Conservation (phyloP, 228 moss, liverwort and hornwort genomes). For the Sphagnum fallax region DNA sequence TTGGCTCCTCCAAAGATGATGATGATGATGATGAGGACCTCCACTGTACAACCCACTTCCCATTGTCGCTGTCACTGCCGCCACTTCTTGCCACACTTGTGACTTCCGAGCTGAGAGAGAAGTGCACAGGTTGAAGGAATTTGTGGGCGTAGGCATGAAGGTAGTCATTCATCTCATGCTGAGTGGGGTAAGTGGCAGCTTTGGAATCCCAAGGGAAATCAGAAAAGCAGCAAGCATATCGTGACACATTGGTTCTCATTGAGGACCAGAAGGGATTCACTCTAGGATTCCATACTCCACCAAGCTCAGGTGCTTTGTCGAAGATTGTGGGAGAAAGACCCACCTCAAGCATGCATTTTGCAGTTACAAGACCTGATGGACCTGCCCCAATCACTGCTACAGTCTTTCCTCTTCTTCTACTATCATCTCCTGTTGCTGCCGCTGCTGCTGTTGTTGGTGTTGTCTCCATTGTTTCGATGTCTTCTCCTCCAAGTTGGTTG, state of each 20-base stretch:
- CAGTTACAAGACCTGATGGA: slow-evolving; percentile 11
- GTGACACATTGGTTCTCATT: slow-evolving; percentile 16
- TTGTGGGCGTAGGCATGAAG: slow-evolving; percentile 5
- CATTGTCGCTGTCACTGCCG: background rate
- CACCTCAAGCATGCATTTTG: slow-evolving; percentile 19
- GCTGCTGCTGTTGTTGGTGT: too few relatives aligned
- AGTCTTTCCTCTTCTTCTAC: slow-evolving; percentile 4
- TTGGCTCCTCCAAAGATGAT: slow-evolving; percentile 2
- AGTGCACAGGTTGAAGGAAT: slow-evolving; percentile 13
- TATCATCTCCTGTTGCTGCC: too few relatives aligned
- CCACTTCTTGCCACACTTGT: slow-evolving; percentile 5
- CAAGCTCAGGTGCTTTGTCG: slow-evolving; percentile 16
- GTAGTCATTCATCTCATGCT: slow-evolving; percentile 11
- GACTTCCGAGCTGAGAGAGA: slow-evolving; percentile 17
- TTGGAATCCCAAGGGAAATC: slow-evolving; percentile 15
- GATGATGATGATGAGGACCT: too few relatives aligned
- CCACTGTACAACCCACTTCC: slow-evolving; percentile 16
- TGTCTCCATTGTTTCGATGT: too few relatives aligned
- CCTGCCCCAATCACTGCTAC: slow-evolving; percentile 20
- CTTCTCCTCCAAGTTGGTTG: too few relatives aligned
- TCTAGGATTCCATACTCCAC: slow-evolving; percentile 13
- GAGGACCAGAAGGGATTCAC: slow-evolving; percentile 1
- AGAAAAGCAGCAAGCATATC: slow-evolving; percentile 10
- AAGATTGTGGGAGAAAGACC: slow-evolving; percentile 14
- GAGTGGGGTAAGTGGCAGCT: slow-evolving; percentile 10